Evolutionary conservation across 2,329 filamentous ascomycete species (phyloP), one percentile per base, ranked within the genome.

Genomic region (Cryphonectria japonica): DNA sequence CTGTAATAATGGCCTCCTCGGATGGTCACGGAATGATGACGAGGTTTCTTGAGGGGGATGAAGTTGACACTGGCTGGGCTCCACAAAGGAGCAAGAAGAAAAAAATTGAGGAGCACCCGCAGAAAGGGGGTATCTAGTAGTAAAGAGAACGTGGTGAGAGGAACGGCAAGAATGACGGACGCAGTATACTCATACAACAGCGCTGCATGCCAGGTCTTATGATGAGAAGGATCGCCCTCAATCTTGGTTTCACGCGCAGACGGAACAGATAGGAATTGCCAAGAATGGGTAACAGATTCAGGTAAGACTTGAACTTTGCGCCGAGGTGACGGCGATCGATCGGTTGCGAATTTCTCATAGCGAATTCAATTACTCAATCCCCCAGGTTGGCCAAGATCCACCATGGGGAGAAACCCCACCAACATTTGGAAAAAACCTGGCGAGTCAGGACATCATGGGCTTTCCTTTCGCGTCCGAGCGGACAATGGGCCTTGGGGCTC

Each of bases 241-340:
- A 7, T 5, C 41, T 46, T 46, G 50, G 16, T 22, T 46, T 7
- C 2, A 29, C 43, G 8, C 14, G 5, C 37, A 41, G 61, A 39
- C 61, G 8, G 19, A 19, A 29, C 61, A 37, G 39, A 63, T 26
- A 43, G 22, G 37, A 64, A n/a, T 50, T 13, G 60, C 34, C 39
- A 43, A 39, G 22, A 39, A 64, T 65, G 41, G 63, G 41, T 65
- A 65, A 65, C 39, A 65, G 63, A 65, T 52, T 65, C 41, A 52
- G 26, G 41, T 65, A 52, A 65, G 3, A 65, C 13, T 46, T 43
- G 32, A 34, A 34, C 32, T 19, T 62, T 26, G 39, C 37, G 39
- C 37, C 60, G 22, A 62, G 22, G 60, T 50, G 29, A 43, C n/a
- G 41, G 61, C 43, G 41, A 52, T 32, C 26, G 63, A 65, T 65